A percentile compares a stretch with the other conserved stretches of the same genome.
These are phyloP conservation scores for Apiospora saccharicola DNA, from an alignment of 2,329 filamentous ascomycete genomes.

Conservation along the genomic window DNA sequence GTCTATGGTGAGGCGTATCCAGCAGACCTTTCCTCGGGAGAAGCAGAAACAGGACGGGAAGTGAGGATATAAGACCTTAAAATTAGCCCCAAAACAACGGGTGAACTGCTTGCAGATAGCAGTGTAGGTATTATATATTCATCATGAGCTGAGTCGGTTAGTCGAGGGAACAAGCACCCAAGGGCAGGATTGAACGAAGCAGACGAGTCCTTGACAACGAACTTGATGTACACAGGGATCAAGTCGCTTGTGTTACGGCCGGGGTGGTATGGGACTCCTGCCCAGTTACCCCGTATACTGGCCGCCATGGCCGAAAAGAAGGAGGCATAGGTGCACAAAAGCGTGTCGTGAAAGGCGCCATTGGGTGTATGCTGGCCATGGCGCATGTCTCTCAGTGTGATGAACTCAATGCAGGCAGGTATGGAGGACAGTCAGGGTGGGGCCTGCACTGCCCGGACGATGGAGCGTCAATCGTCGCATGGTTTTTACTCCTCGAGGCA, in stretches of 20 bases:
- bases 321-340: not conserved
- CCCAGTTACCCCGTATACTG: not conserved
- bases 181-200: not conserved
- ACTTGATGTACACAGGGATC: conserved; percentile 17
- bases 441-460: conserved; percentile 20
- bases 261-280: conserved; percentile 13
- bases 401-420: conserved; percentile 7
- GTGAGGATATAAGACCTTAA: not conserved
- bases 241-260: not conserved
- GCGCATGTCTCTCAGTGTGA: conserved; percentile 9
- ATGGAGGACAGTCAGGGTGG: conserved; percentile 2
- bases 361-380: not conserved
- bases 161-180: conserved; percentile 1
- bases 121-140: conserved; percentile 6
- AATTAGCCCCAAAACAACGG: not conserved
- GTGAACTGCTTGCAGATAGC: not conserved
- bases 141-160: not conserved
- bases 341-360: not conserved
- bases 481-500: conserved; percentile 10
- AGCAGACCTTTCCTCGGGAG: conserved; percentile 4
- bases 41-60: not conserved
- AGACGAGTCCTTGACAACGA: conserved; percentile 8
- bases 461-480: conserved; percentile 19
- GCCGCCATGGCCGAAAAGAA: not conserved
- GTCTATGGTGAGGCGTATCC: not conserved